A percentile compares a stretch with the other conserved stretches of the same genome.
Evolutionary conservation across 2,329 filamentous ascomycete genomes (phyloP).

Genomic region (Pseudogymnoascus sp.): DNA sequence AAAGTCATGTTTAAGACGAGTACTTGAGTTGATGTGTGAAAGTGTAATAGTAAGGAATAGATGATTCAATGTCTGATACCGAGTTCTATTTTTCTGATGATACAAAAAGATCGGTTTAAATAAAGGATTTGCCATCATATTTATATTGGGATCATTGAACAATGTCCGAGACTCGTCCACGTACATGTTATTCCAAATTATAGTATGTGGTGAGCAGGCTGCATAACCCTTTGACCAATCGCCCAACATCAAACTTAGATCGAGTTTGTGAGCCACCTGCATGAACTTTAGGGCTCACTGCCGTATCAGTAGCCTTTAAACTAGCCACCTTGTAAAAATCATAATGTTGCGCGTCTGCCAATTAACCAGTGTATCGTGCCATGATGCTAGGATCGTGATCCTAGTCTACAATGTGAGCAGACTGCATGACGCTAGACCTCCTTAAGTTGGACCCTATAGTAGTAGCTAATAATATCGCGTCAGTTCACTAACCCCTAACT

Average conservation of each 20-base stretch:
- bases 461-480: neutral
- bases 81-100: slow-evolving; percentile 21
- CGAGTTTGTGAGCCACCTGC: slow-evolving; percentile 27
- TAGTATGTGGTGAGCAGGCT: slow-evolving; percentile 25
- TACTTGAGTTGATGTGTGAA: slow-evolving; percentile 18
- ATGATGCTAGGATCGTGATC: neutral
- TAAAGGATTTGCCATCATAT: slow-evolving; percentile 19
- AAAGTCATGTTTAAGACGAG: slow-evolving; percentile 32
- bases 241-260: too few species aligned
- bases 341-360: slow-evolving; percentile 12
- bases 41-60: slow-evolving; percentile 17
- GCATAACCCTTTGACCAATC: slow-evolving; percentile 10
- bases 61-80: slow-evolving; percentile 19
- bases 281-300: slow-evolving; percentile 20
- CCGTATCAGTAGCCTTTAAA: slow-evolving; percentile 15
- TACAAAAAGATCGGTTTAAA: slow-evolving; percentile 19
- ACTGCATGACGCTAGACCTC: slow-evolving; percentile 32
- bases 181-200: slow-evolving; percentile 14
- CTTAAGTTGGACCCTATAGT: slow-evolving; percentile 11
- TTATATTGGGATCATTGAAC: slow-evolving; percentile 26
- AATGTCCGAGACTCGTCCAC: slow-evolving; percentile 20
- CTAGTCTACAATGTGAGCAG: slow-evolving; percentile 28
- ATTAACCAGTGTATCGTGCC: slow-evolving; percentile 4
- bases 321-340: slow-evolving; percentile 13
- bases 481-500: neutral